Percentiles rank a stretch among this genome's conserved stretches.
Evolutionary conservation across 495 filamentous ascomycete species (phyloP).

Genomic region (Daldinia vernicosa): DNA sequence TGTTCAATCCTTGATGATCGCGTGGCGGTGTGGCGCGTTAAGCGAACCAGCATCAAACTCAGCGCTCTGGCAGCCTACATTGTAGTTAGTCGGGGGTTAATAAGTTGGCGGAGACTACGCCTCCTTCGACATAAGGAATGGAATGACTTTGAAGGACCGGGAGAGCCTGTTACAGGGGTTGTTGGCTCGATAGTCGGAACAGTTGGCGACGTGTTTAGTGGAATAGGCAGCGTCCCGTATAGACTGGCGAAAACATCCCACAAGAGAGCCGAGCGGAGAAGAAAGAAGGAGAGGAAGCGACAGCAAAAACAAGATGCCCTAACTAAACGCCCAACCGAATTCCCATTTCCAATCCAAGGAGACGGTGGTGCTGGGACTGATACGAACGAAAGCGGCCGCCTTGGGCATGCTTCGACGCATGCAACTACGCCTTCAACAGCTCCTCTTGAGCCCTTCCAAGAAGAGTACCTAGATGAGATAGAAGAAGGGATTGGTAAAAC

Average conservation of each 20-base stretch:
- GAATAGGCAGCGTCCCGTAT: constrained; percentile 67
- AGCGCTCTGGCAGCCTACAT: constrained; percentile 73
- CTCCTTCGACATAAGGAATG: constrained; percentile 74
- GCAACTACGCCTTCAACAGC: constrained; percentile 26
- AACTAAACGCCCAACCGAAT: constrained; percentile 27
- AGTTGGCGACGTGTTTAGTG: constrained; percentile 62
- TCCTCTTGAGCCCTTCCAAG: constrained; percentile 28
- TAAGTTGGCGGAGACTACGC: constrained; percentile 71
- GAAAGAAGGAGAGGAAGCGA: constrained; percentile 48
- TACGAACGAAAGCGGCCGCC: constrained; percentile 44
- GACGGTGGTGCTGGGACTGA: constrained; percentile 39
- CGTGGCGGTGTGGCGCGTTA: constrained; percentile 74
- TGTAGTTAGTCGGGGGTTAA: constrained; percentile 63
- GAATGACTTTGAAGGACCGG: constrained; percentile 83
- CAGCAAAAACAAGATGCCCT: constrained; percentile 17
- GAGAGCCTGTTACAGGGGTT: constrained; percentile 74
- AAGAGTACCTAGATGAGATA: constrained; percentile 54
- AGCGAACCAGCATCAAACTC: constrained; percentile 64
- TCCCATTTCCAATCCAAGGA: constrained; percentile 43
- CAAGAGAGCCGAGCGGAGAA: constrained; percentile 54
- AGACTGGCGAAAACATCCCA: constrained; percentile 62
- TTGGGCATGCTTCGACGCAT: constrained; percentile 4
- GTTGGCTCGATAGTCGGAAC: constrained; percentile 65
- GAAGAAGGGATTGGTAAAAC: constrained; percentile 58
- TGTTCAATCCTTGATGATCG: constrained; percentile 72